These are phyloP conservation scores for Sarcodon sp. DNA, from an alignment of 768 basidiomycete genomes.

Conservation along the genomic window DNA sequence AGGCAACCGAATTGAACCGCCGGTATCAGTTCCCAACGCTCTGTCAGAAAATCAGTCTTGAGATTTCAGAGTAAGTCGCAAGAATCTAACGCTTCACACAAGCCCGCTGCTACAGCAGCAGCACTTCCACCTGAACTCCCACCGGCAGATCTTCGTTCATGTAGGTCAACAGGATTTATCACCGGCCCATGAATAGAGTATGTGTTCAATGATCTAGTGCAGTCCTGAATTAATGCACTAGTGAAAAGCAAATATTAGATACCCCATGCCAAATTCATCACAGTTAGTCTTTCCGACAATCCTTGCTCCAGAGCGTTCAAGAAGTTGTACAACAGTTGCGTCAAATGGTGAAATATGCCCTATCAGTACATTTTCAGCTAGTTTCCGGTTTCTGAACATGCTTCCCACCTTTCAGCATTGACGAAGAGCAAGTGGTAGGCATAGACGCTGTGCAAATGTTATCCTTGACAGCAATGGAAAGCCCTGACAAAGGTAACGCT, in stretches of 20 bases:
- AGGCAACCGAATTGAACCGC: constrained; percentile 86
- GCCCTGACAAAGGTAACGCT: constrained; percentile 21
- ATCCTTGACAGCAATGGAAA: constrained; percentile 69
- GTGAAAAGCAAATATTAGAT: constrained; percentile 11
- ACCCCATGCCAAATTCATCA: constrained; percentile 99
- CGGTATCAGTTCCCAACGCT: constrained; percentile 89
- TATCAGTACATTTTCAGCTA: constrained; percentile 13
- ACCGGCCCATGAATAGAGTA: constrained; percentile 69
- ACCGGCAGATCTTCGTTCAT: constrained; percentile 57
- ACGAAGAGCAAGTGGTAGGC: constrained; percentile 70
- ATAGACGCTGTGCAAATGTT: constrained; percentile 63
- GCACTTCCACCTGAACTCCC: constrained; percentile 95
- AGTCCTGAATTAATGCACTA: neutral
- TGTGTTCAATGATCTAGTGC: constrained; percentile 61
- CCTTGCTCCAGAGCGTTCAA: constrained; percentile 50
- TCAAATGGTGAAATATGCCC: constrained; percentile 74
- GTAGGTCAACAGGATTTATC: constrained; percentile 45
- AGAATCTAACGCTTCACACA: constrained; percentile 68
- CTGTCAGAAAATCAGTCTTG: constrained; percentile 25
- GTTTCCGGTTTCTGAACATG: neutral
- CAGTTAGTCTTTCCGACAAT: constrained; percentile 88
- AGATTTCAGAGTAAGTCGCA: neutral
- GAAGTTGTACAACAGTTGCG: constrained; percentile 65
- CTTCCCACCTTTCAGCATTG: constrained; percentile 48
- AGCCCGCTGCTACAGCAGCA: constrained; percentile 76